Percentiles rank a stretch among this genome's conserved stretches.
phyloP scores from a whole-genome alignment of 2,329 filamentous ascomycete species.

The Fusarium sp. region DNA sequence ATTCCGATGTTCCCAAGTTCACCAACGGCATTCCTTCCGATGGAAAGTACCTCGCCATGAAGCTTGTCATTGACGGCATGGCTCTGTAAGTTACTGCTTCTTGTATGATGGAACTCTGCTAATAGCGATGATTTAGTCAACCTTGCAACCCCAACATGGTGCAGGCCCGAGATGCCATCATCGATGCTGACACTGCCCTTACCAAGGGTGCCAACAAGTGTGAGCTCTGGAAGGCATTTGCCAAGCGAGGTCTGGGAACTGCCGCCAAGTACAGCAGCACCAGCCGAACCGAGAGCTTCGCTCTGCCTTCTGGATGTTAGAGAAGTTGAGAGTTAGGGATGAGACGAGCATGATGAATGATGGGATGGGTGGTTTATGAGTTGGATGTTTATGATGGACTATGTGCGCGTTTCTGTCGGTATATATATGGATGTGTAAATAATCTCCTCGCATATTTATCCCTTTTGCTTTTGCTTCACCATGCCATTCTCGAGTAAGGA shows the following conservation, averaged over 20 bases:
- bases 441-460: background rate
- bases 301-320: slow-evolving; percentile 46
- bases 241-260: slow-evolving; percentile 67
- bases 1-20: slow-evolving; percentile 58
- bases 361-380: background rate
- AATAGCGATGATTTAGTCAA: slow-evolving; percentile 52
- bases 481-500: too few species aligned
- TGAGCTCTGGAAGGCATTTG: slow-evolving; percentile 67
- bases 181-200: slow-evolving; percentile 66
- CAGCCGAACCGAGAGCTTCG: slow-evolving; percentile 52
- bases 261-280: slow-evolving; percentile 51
- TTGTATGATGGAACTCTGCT: background rate
- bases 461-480: background rate
- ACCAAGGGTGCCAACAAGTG: slow-evolving; percentile 65
- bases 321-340: background rate
- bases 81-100: slow-evolving; percentile 51
- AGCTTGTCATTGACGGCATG: slow-evolving; percentile 66
- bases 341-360: background rate
- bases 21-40: slow-evolving; percentile 63
- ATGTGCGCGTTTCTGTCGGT: background rate
- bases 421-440: slow-evolving; percentile 15
- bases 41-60: slow-evolving; percentile 65
- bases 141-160: slow-evolving; percentile 69
- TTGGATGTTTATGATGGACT: background rate
- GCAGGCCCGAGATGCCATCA: slow-evolving; percentile 65